Evolutionary conservation across 2,329 filamentous ascomycete species (phyloP).

Genomic region (Microcyclospora tardicrescens): DNA sequence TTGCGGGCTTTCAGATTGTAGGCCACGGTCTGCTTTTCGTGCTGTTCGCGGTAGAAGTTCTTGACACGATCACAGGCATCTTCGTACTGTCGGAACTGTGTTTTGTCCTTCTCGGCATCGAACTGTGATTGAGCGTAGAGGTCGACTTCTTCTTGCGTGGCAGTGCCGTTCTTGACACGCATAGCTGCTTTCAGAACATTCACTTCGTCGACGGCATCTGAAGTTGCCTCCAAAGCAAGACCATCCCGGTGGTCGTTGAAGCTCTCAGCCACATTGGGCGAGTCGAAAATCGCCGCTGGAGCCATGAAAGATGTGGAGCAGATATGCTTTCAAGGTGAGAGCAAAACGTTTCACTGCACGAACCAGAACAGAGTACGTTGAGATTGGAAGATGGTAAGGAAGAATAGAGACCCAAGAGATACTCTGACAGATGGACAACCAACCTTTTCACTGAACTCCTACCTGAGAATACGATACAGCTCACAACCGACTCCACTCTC

Average conservation of each 20-base stretch:
- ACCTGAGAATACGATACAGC: too few relatives aligned
- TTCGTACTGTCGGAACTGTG: conserved; percentile 69
- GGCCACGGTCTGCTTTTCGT: conserved; percentile 60
- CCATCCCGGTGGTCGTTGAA: conserved; percentile 41
- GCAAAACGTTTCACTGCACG: too few relatives aligned
- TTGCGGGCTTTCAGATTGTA: conserved; percentile 76
- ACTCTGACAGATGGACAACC: too few relatives aligned
- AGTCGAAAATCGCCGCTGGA: conserved; percentile 31
- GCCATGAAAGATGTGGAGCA: conserved; percentile 25
- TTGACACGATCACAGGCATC: conserved; percentile 74
- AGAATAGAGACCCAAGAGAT: too few relatives aligned
- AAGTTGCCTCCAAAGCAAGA: conserved; percentile 44
- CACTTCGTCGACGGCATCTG: conserved; percentile 47
- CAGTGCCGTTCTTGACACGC: conserved; percentile 35
- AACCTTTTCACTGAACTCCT: too few relatives aligned
- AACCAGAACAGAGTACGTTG: too few relatives aligned
- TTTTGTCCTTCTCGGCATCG: conserved; percentile 65
- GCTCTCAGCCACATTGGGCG: conserved; percentile 29
- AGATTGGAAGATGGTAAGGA: too few relatives aligned
- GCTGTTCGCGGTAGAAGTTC: conserved; percentile 66
- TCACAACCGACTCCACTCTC: too few relatives aligned
- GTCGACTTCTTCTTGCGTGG: conserved; percentile 33
- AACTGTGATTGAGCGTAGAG: conserved; percentile 51
- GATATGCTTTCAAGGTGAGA: too few relatives aligned
- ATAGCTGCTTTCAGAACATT: conserved; percentile 46